phyloP scores from a whole-genome alignment of 169 alveolate genomes.

The Cryptosporidium meleagridis region DNA sequence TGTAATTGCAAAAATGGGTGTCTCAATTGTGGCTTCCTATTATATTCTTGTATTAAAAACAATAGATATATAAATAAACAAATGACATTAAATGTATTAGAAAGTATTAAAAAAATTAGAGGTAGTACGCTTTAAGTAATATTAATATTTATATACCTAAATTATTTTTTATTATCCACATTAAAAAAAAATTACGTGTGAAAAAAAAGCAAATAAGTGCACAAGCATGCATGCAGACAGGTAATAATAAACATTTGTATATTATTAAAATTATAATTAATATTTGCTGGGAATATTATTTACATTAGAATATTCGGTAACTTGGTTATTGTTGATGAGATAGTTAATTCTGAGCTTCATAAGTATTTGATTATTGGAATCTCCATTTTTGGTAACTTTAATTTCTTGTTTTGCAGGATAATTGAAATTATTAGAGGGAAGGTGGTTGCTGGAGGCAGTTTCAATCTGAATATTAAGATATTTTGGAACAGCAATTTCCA shows the following conservation, averaged over 20 bases:
- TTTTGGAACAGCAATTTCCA: conserved; percentile 69
- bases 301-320: conserved; percentile 65
- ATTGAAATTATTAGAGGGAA: conserved; percentile 20
- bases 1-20: conserved; percentile 60
- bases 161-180: neutral
- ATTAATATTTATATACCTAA: neutral
- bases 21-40: conserved; percentile 37
- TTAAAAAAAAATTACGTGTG: neutral
- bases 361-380: conserved; percentile 6
- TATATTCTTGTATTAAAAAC: conserved; percentile 52
- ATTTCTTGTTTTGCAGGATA: conserved; percentile 41
- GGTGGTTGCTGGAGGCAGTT: conserved; percentile 1
- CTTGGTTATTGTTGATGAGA: conserved; percentile 24
- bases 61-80: conserved; percentile 50
- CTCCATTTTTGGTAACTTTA: conserved; percentile 25
- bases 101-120: conserved; percentile 15
- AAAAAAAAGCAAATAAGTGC: neutral
- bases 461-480: conserved; percentile 40
- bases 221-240: neutral
- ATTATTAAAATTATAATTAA: neutral
- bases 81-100: conserved; percentile 11
- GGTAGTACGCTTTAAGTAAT: neutral
- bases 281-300: conserved; percentile 54
- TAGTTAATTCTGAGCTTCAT: conserved; percentile 65
- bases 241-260: too few relatives aligned